Evolutionary conservation across 352 stramenopile species (phyloP), one percentile per base, ranked within the genome.

Genomic region (Globisporangium abappressorium): DNA sequence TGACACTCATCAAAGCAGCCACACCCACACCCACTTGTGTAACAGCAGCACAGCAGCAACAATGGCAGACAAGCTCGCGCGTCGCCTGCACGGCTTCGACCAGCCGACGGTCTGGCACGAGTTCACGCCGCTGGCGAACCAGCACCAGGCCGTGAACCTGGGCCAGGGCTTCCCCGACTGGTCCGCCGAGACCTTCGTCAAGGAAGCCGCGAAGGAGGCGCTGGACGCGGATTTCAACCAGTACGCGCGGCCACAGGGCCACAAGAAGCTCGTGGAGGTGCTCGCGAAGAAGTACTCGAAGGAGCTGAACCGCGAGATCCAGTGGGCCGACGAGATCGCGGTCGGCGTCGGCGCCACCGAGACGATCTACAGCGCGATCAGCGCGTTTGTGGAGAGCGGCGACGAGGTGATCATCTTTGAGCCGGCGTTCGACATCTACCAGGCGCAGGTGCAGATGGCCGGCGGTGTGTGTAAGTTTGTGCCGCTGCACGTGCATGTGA

Each of bases 321-420:
- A 97, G n/a, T 85, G 94, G 64, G 80, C 91, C 56, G 85, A 89
- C 61, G 89, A 99, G 70, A 84, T 99, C 51, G 89, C 96, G 9
- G 82, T 99, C 26, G 97, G 94, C 22, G 92, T 98, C 11, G 97
- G 96, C 12, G 96, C 94, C 2, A 98, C 92, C 43, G 93, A 99
- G 81, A 97, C 94, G 34, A 88, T 99, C 62, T 99, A 98, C 80
- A 85, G 96, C 18, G 87, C 91, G 59, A 71, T 99, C 30, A 90
- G 95, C 63, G 92, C 93, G 5, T 87, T 99, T 56, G 80, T 99
- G 24, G 82, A 97, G 70, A 87, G 92, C 5, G 94, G 90, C 7
- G 96, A 99, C 75, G 97, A 99, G 73, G 97, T 99, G 14, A 84
- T 99, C 55, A 74, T 99, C 22, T 94, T 99, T 57, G 97, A 99